Evolutionary conservation across 305 asterid genomes (phyloP).

Genomic region (Fraxinus baroniana): DNA sequence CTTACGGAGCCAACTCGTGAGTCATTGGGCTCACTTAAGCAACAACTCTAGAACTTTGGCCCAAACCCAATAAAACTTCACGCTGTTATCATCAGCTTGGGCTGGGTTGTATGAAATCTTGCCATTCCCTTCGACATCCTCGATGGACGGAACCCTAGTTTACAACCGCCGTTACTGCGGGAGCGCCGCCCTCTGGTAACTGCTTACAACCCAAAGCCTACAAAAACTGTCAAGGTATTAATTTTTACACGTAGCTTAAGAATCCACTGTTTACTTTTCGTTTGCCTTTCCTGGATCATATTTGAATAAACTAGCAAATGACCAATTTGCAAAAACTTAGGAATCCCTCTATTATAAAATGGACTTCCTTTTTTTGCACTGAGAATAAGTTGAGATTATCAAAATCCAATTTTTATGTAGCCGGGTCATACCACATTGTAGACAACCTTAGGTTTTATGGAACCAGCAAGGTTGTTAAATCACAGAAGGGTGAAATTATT

Average conservation of each 20-base stretch:
- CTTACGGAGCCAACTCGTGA: background rate
- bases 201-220: background rate
- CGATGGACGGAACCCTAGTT: background rate
- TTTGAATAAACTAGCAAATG: constrained; percentile 31
- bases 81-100: background rate
- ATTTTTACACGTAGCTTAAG: background rate
- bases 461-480: constrained; percentile 22
- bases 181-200: background rate
- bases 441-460: constrained; percentile 38
- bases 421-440: constrained; percentile 31
- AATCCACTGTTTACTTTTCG: background rate
- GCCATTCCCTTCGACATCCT: background rate
- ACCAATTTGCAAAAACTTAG: constrained; percentile 42
- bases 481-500: constrained; percentile 12
- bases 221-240: background rate
- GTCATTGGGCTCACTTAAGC: background rate
- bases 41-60: background rate
- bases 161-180: background rate
- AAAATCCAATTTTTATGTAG: constrained; percentile 33
- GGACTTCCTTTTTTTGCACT: constrained; percentile 35
- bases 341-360: constrained; percentile 32
- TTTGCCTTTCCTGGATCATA: background rate
- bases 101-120: background rate
- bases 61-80: background rate
- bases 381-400: constrained; percentile 27